Percentiles rank a stretch among this genome's conserved stretches.
Conservation (phyloP, 192 early-diverging fungal genomes). For the Podila epigama region DNA sequence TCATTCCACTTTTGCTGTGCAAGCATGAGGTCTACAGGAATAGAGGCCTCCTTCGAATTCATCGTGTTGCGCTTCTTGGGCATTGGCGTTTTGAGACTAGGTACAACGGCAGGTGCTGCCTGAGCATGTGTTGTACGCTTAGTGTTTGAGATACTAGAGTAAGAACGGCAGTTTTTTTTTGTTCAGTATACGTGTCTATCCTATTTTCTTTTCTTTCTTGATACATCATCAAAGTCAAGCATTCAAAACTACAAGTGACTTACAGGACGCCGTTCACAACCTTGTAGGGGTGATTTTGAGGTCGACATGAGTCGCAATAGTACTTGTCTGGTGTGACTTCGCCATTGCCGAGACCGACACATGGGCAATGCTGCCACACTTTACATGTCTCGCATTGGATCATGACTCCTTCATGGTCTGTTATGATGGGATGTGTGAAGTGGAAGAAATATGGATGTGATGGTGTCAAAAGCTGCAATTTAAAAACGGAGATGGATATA, state of each 20-base stretch:
- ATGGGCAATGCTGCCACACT: conserved; percentile 63
- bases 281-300: conserved; percentile 50
- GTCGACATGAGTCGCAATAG: conserved; percentile 57
- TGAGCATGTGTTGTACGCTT: conserved; percentile 1
- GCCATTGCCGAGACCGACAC: conserved; percentile 54
- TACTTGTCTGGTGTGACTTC: conserved; percentile 58
- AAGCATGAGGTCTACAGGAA: conserved; percentile 58
- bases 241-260: not conserved
- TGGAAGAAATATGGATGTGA: not conserved
- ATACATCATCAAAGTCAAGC: too few relatives aligned
- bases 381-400: conserved; percentile 61
- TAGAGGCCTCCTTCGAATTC: conserved; percentile 62
- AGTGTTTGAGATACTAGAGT: conserved; percentile 15
- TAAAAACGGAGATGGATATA: too few relatives aligned
- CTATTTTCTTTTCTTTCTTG: too few relatives aligned
- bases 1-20: conserved; percentile 48
- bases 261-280: conserved; percentile 50
- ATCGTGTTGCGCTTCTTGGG: conserved; percentile 62
- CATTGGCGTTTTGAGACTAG: not conserved
- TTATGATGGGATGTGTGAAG: not conserved
- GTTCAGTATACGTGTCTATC: too few relatives aligned
- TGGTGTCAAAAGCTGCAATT: too few relatives aligned
- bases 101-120: not conserved
- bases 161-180: not conserved
- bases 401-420: conserved; percentile 61